A percentile compares a stretch with the other conserved stretches of the same genome.
Conservation (phyloP, 345 rosid genomes). For the Eucalyptus polyanthemos region DNA sequence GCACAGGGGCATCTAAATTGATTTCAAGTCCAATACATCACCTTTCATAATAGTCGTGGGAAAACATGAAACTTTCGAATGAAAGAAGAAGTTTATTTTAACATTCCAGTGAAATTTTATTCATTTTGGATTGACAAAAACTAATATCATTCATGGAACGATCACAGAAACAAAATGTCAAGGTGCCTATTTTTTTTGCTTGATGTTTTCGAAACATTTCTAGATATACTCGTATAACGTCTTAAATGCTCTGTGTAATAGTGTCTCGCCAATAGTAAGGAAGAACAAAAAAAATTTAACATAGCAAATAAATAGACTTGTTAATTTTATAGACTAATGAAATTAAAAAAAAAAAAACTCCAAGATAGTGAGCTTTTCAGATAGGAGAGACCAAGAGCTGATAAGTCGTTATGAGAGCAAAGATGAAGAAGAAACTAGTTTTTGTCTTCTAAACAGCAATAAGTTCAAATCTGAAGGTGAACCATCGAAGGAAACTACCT, state of each 20-base stretch:
- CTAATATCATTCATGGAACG: not conserved
- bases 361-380: not conserved
- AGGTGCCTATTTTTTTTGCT: not conserved
- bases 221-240: not conserved
- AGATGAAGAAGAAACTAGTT: not conserved
- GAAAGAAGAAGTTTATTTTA: not conserved
- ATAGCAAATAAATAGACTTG: not conserved
- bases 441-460: not conserved
- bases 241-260: not conserved
- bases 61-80: no score
- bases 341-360: not conserved
- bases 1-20: not conserved
- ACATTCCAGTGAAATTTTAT: not conserved
- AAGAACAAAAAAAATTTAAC: not conserved
- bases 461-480: not conserved
- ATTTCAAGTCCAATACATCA: not conserved
- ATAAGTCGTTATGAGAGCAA: not conserved
- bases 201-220: not conserved
- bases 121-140: not conserved
- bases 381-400: not conserved
- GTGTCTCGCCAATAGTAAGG: not conserved
- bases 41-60: not conserved
- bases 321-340: not conserved
- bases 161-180: not conserved
- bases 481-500: not conserved